Conservation (phyloP, 352 stramenopile genomes). For the Plasmopara viticola region DNA sequence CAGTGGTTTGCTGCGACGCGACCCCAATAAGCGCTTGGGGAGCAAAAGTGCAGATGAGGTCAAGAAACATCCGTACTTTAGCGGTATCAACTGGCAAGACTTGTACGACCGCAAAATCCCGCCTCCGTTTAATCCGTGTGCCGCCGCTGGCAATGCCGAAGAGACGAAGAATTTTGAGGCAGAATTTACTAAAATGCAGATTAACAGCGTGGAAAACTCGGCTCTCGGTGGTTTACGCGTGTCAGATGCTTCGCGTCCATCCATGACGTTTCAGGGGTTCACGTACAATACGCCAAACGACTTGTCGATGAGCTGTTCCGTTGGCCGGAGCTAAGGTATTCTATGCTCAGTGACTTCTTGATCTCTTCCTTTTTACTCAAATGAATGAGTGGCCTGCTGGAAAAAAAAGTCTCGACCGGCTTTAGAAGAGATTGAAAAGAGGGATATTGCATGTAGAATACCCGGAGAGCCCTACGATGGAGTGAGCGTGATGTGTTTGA, state of each 20-base stretch:
- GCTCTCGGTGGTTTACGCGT: constrained; percentile 51
- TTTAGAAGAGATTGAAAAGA: not conserved
- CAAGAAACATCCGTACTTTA: constrained; percentile 84
- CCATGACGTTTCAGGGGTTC: constrained; percentile 87
- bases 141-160: constrained; percentile 43
- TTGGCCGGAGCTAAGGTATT: constrained; percentile 41
- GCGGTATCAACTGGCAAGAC: constrained; percentile 72
- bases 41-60: constrained; percentile 74
- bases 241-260: constrained; percentile 71
- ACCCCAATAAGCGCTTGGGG: constrained; percentile 74
- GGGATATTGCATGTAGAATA: constrained; percentile 22
- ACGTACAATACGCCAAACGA: constrained; percentile 88
- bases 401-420: constrained; percentile 6
- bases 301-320: constrained; percentile 66
- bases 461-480: constrained; percentile 1
- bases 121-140: constrained; percentile 84
- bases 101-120: constrained; percentile 78
- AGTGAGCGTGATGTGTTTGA: constrained; percentile 7
- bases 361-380: constrained; percentile 9
- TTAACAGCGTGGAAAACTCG: constrained; percentile 81
- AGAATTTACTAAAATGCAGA: constrained; percentile 88
- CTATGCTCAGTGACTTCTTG: constrained; percentile 11
- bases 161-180: constrained; percentile 88
- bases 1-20: constrained; percentile 65
- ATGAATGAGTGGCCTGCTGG: constrained; percentile 10